Base-by-base conservation (phyloP, 2,329 filamentous ascomycete species). In the Penicillium glabrum region DNA sequence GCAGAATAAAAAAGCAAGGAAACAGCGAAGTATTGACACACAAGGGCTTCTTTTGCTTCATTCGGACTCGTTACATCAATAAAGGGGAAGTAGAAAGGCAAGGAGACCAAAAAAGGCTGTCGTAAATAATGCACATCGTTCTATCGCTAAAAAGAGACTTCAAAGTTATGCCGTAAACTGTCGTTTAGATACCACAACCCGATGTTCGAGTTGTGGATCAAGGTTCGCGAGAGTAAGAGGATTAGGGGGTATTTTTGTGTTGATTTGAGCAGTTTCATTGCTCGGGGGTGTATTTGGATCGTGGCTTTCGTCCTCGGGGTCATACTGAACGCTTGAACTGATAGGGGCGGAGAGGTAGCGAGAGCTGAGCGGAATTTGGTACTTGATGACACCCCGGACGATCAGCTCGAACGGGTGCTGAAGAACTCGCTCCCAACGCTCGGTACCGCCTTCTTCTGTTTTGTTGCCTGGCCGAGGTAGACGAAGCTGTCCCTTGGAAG, bases 331-430 rank as follows among this genome's bases (percentile, higher is more conserved):
- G 41, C 70, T 77, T 39, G 75, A 75, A 54, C 73, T 77, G 58
- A 80, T 63, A 69, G 79, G 67, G 3, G 82, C 81, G n/a, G 79
- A 83, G 64, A 81, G 77, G 43, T 77, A 77, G 16, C 79, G 76
- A 4, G 82, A 83, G 58, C 79, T 84, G 53, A 88, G 75, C 8
- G 86, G 85, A 3, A 88, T 75, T 60, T 85, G 81, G 69, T 99
- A 99, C 69, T 93, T 92, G 64, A 99, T 81, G 14, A 95, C 89
- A 23, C 95, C 95, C 66, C 95, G 88, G 43, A 99, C 85, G 59
- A 98, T 93, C 48, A 99, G 82, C 64, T 97, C 91, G 66, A 98
- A 99, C 45, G 93, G 90, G 72, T 97, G 90, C 62, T 96, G 86
- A 50, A 97, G 81, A 46, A 98, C 93, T 58, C 87, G 85, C 71